Conservation (phyloP, 495 filamentous ascomycete species). For the Sabuloglossum arenarium region DNA sequence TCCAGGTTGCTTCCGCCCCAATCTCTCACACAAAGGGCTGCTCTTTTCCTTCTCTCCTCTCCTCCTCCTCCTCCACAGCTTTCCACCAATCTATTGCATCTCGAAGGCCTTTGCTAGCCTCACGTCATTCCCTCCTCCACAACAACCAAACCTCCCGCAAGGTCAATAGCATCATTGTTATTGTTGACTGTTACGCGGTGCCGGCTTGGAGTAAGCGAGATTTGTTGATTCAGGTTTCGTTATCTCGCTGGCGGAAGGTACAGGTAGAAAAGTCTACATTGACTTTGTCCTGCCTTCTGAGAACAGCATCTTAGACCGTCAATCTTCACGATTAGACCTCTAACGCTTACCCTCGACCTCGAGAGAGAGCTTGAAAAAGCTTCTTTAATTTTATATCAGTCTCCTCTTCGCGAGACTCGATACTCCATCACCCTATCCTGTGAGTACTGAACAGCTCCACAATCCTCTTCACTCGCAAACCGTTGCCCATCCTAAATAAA, state of each 20-base stretch:
- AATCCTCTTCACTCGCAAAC: not conserved
- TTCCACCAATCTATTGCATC: not conserved
- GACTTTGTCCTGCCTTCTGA: slow-evolving; percentile 3
- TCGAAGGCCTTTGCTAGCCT: slow-evolving; percentile 1
- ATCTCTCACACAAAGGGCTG: not conserved
- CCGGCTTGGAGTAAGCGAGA: slow-evolving; percentile 2
- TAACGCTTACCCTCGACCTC: not conserved
- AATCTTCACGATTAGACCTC: not conserved
- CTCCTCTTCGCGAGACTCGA: not conserved
- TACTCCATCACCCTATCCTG: not conserved
- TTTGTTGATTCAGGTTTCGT: slow-evolving; percentile 1
- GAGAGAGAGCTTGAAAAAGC: not conserved
- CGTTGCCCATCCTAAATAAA: not conserved
- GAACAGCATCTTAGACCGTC: not conserved
- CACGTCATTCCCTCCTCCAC: not conserved
- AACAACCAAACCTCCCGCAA: slow-evolving; percentile 1
- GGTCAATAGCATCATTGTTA: not conserved
- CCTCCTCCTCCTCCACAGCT: not conserved
- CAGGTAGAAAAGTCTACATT: slow-evolving; percentile 2
- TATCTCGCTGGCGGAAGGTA: not conserved
- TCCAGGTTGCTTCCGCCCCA: not conserved
- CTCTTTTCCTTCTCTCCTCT: not conserved
- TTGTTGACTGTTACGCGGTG: slow-evolving; percentile 1
- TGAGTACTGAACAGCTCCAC: not conserved
- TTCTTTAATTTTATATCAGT: not conserved